These are phyloP conservation scores for Heterobasidion occidentale DNA, from an alignment of 1,284 basidiomycete genomes.

Conservation along the genomic window DNA sequence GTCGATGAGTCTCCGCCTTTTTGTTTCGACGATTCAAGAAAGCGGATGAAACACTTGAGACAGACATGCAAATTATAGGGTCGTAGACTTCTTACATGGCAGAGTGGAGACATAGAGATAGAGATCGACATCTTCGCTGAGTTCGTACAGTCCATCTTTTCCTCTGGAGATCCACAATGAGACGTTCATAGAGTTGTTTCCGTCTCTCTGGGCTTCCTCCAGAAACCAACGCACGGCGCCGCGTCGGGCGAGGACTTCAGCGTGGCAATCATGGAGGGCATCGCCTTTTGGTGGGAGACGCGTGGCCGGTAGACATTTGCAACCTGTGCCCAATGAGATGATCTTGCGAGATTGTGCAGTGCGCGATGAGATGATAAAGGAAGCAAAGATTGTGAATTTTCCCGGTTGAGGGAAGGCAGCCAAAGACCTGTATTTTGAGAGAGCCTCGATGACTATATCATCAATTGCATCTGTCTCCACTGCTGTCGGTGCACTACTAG, in stretches of 20 bases:
- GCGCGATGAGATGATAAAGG: background rate
- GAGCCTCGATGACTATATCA: too few species aligned
- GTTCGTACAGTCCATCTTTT: conserved; percentile 33
- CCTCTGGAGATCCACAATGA: conserved; percentile 34
- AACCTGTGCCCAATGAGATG: conserved; percentile 71
- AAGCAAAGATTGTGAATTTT: background rate
- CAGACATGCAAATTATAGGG: conserved; percentile 7
- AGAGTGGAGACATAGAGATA: conserved; percentile 83
- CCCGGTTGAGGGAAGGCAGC: too few species aligned
- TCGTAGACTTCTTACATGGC: conserved; percentile 56
- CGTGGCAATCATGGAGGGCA: conserved; percentile 83
- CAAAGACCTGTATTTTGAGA: too few species aligned
- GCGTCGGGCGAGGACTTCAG: conserved; percentile 81
- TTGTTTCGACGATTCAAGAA: background rate
- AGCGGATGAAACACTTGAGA: conserved; percentile 1
- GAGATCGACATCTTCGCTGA: conserved; percentile 45
- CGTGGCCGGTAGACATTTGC: conserved; percentile 74
- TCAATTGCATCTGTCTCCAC: too few species aligned
- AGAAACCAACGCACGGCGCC: conserved; percentile 79
- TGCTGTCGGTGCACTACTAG: too few species aligned
- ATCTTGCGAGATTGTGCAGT: background rate
- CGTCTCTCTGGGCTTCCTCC: conserved; percentile 47
- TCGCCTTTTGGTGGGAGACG: conserved; percentile 70
- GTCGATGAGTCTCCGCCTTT: conserved; percentile 89
- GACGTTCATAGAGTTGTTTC: conserved; percentile 5